phyloP scores from a whole-genome alignment of 2,329 filamentous ascomycete genomes.

The Cladophialophora chaetospira region DNA sequence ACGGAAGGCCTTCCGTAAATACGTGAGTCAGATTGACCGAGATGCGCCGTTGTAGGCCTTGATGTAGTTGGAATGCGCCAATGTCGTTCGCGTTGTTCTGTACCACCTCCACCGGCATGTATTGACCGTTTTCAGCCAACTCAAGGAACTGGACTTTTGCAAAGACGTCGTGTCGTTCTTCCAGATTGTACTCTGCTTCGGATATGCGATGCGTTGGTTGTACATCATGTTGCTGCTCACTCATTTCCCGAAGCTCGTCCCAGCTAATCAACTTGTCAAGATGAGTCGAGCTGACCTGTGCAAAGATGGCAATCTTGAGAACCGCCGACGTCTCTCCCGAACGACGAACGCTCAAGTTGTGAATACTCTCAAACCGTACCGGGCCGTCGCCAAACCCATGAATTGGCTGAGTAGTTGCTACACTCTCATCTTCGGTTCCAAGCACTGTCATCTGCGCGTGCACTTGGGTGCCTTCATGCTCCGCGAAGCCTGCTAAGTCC shows the following conservation, averaged over 20 bases:
- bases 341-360: slow-evolving; percentile 92
- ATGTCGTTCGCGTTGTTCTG: slow-evolving; percentile 79
- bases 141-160: slow-evolving; percentile 86
- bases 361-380: slow-evolving; percentile 93
- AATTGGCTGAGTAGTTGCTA: slow-evolving; percentile 93
- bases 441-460: slow-evolving; percentile 97
- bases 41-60: slow-evolving; percentile 87
- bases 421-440: slow-evolving; percentile 83
- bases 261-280: slow-evolving; percentile 96
- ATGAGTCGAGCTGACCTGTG: slow-evolving; percentile 88
- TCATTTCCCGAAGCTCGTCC: slow-evolving; percentile 92
- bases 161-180: slow-evolving; percentile 93
- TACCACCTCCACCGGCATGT: slow-evolving; percentile 88
- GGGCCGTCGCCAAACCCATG: slow-evolving; percentile 89
- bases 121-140: slow-evolving; percentile 86
- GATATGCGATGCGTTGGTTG: slow-evolving; percentile 69
- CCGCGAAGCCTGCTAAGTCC: slow-evolving; percentile 89
- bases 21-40: slow-evolving; percentile 88
- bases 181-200: slow-evolving; percentile 88
- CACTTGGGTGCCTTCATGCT: slow-evolving; percentile 91
- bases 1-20: slow-evolving; percentile 83
- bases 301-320: slow-evolving; percentile 86
- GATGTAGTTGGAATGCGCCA: slow-evolving; percentile 93
- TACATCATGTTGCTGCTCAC: slow-evolving; percentile 52
- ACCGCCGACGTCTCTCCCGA: slow-evolving; percentile 73